Evolutionary conservation across 169 alveolate genomes (phyloP), one percentile per base, ranked within the genome.

Genomic region (Cryptosporidium tyzzeri): DNA sequence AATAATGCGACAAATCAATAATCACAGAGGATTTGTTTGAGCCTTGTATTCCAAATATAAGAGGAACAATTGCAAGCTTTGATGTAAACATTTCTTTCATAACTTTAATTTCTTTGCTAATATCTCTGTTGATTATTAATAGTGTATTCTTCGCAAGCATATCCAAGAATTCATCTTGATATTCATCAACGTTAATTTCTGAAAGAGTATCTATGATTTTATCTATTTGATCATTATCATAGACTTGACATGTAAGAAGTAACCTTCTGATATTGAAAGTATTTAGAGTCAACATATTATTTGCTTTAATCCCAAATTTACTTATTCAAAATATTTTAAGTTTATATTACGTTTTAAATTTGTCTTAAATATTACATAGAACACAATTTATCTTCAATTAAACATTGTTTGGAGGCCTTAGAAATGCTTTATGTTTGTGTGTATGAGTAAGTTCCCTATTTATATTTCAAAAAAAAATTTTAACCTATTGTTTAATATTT

Each of bases 31-130:
- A 80, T 33, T 80, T 62, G 23, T 59, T 62, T n/a, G 89, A 61
- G 53, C 51, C 23, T 8, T 29, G 53, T 4, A 80, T 37, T 14
- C 89, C 89, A 65, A 59, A 80, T 26, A 80, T 80, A 26, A 80
- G 59, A 29, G 89, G 89, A 26, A 80, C 44, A 23, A 80, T 29
- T n/a, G 89, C 74, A 23, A 80, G 50, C 29, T 50, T 80, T 37
- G 89, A 80, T 6, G 41, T 45, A 29, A 80, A 58, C 18, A 80
- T 45, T 45, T 44, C 68, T 45, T 33, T 44, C 75, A 80, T 80
- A 18, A 80, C 48, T 21, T 41, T 26, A n/a, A 65, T 33, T 8
- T 65, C 69, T 18, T 50, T 39, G n/a, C 26, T 14, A 16, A 80
- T 80, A 31, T 80, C 68, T 10, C 85, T 45, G 26, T 33, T 71